A percentile compares a stretch with the other conserved stretches of the same genome.
These are phyloP conservation scores for Boletus huronensis DNA, from an alignment of 768 basidiomycete genomes.

Conservation along the genomic window DNA sequence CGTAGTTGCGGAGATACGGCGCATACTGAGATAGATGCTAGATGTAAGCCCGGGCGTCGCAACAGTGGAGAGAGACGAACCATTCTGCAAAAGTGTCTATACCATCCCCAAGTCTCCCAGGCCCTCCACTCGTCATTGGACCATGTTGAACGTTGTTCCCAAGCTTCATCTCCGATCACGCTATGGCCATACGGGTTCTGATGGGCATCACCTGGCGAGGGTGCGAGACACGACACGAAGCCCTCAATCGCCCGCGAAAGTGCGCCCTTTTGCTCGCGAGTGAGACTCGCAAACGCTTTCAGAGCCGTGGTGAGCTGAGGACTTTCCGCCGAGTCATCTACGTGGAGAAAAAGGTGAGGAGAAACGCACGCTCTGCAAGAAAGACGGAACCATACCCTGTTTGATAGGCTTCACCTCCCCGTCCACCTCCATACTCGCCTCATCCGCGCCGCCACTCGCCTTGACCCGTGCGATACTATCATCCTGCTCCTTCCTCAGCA, in stretches of 20 bases:
- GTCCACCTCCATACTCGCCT: slow-evolving; percentile 60
- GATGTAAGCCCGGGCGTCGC: background rate
- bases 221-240: slow-evolving; percentile 64
- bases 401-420: slow-evolving; percentile 64
- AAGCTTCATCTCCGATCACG: slow-evolving; percentile 63
- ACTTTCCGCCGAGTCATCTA: slow-evolving; percentile 55
- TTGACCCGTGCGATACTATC: slow-evolving; percentile 75
- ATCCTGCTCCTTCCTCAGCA: slow-evolving; percentile 84
- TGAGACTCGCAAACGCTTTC: slow-evolving; percentile 72
- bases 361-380: background rate
- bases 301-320: slow-evolving; percentile 67
- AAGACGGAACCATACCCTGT: slow-evolving; percentile 23
- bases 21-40: slow-evolving; percentile 52
- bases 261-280: slow-evolving; percentile 71
- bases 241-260: slow-evolving; percentile 71
- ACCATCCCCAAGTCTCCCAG: slow-evolving; percentile 93
- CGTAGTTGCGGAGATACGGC: slow-evolving; percentile 72
- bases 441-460: slow-evolving; percentile 54
- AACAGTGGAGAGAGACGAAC: slow-evolving; percentile 41
- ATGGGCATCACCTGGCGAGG: slow-evolving; percentile 37
- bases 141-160: slow-evolving; percentile 72
- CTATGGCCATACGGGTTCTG: slow-evolving; percentile 50
- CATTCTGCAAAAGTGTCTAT: slow-evolving; percentile 78
- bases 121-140: slow-evolving; percentile 71
- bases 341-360: slow-evolving; percentile 4